phyloP scores from a whole-genome alignment of 2,329 filamentous ascomycete genomes.

The Berkeleyomyces rouxiae region DNA sequence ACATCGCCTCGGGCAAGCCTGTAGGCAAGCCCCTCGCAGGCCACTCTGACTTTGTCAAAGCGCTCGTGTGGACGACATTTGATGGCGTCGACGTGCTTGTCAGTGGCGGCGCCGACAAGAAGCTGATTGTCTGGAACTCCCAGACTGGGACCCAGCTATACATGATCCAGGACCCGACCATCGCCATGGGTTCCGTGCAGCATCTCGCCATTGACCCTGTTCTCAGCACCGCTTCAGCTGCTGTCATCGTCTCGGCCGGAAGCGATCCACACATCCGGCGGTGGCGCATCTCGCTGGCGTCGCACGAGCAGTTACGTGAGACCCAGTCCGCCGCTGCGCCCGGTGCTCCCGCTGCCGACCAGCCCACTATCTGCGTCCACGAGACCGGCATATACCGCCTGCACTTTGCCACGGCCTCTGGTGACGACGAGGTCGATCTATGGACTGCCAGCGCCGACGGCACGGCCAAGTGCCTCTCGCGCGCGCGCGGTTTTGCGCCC shows the following conservation, averaged over 20 bases:
- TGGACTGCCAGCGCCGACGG: conserved; percentile 93
- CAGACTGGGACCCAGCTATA: conserved; percentile 51
- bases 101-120: conserved; percentile 61
- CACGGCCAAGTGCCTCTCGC: conserved; percentile 61
- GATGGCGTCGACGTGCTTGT: conserved; percentile 47
- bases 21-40: conserved; percentile 48
- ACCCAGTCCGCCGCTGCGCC: too few species aligned
- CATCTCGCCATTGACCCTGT: conserved; percentile 60
- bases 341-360: conserved; percentile 23
- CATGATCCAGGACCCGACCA: conserved; percentile 57
- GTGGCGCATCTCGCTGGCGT: conserved; percentile 46
- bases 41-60: conserved; percentile 84
- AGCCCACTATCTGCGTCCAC: conserved; percentile 53
- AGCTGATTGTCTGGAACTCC: conserved; percentile 72
- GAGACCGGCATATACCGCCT: conserved; percentile 82
- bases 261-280: conserved; percentile 65
- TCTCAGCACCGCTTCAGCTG: conserved; percentile 30
- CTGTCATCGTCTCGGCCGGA: conserved; percentile 60
- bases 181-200: conserved; percentile 61
- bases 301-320: conserved; percentile 38
- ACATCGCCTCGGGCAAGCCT: conserved; percentile 36
- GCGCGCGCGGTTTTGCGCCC: conserved; percentile 48
- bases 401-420: conserved; percentile 40
- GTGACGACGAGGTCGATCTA: conserved; percentile 48
- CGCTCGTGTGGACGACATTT: conserved; percentile 47